Conservation (phyloP, 2,329 filamentous ascomycete genomes). For the Pestalotiopsis sp. region DNA sequence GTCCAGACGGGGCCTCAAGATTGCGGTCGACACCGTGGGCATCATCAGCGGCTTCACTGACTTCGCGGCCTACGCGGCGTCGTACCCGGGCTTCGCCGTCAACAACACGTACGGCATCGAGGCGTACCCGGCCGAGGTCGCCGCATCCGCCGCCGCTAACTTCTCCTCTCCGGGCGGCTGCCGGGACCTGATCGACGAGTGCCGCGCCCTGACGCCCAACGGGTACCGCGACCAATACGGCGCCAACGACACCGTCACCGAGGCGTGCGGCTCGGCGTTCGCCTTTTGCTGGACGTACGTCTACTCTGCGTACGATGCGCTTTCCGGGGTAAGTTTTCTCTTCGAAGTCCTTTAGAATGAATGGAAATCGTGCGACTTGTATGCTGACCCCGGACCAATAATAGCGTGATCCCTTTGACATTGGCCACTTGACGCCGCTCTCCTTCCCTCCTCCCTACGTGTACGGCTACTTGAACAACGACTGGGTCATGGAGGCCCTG, state of each 20-base stretch:
- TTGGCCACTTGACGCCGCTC: constrained; percentile 48
- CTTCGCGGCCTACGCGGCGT: constrained; percentile 60
- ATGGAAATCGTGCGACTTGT: background rate
- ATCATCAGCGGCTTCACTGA: constrained; percentile 76
- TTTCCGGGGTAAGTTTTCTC: constrained; percentile 17
- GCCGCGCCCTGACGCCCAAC: constrained; percentile 2
- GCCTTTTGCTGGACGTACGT: constrained; percentile 15
- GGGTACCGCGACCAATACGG: constrained; percentile 7
- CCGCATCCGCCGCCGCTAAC: constrained; percentile 45
- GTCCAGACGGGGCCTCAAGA: background rate
- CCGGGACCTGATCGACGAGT: constrained; percentile 3
- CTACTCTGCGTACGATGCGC: constrained; percentile 15
- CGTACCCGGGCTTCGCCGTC: constrained; percentile 58
- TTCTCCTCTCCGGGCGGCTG: background rate
- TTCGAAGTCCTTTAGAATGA: background rate
- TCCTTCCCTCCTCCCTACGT: constrained; percentile 56
- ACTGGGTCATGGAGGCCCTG: constrained; percentile 56
- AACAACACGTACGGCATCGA: constrained; percentile 70
- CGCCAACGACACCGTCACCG: constrained; percentile 4
- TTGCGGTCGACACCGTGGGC: constrained; percentile 58
- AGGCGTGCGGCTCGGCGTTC: constrained; percentile 2
- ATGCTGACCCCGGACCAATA: background rate
- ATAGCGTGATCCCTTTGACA: constrained; percentile 47
- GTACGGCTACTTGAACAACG: constrained; percentile 56
- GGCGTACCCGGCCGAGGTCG: constrained; percentile 52